Conservation (phyloP, 768 basidiomycete species). For the Boletus vermiculosoides region DNA sequence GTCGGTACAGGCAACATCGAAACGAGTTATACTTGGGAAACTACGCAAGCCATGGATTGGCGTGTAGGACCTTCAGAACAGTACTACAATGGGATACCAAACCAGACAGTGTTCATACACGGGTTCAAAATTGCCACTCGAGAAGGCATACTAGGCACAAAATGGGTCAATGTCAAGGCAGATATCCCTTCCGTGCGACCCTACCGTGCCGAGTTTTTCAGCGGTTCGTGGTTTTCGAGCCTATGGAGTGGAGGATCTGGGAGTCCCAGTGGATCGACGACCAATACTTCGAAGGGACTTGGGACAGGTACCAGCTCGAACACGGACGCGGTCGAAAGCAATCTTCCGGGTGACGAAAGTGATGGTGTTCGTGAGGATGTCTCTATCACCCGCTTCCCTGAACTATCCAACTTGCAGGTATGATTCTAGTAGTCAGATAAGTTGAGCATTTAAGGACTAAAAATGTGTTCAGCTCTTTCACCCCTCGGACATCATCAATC, state of each 20-base stretch:
- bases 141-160: conserved; percentile 5
- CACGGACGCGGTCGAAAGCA: neutral
- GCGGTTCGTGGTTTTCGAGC: neutral
- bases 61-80: conserved; percentile 2
- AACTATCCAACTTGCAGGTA: neutral
- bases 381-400: neutral
- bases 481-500: conserved; percentile 11
- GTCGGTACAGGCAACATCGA: conserved; percentile 14
- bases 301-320: neutral
- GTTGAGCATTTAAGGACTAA: neutral
- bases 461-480: conserved; percentile 1
- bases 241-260: neutral
- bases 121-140: conserved; percentile 17
- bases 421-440: no score
- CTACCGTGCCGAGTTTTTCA: neutral
- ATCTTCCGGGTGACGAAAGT: neutral
- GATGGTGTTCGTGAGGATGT: neutral
- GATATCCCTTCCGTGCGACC: neutral
- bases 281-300: neutral
- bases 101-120: conserved; percentile 23
- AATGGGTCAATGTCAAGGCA: neutral
- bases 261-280: neutral
- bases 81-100: conserved; percentile 6
- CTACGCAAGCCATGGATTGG: conserved; percentile 7
- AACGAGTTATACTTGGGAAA: conserved; percentile 12